Evolutionary conservation across 2,329 filamentous ascomycete genomes (phyloP).

Genomic region (Hypoxylon sp.): DNA sequence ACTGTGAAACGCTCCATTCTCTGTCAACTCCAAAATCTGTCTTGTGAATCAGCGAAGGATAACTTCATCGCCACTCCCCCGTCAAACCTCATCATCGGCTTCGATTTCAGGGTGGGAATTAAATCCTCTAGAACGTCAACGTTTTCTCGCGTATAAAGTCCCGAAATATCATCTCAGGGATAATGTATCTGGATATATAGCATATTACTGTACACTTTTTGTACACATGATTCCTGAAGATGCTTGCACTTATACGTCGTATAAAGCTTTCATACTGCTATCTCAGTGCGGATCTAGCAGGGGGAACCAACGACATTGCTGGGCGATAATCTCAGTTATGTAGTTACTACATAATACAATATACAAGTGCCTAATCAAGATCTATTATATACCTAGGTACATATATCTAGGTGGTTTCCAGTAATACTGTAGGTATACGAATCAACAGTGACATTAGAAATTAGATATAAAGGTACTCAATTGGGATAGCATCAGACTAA

Average conservation of each 20-base stretch:
- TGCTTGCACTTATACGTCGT: neutral
- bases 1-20: no score
- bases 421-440: neutral
- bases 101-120: neutral
- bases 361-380: no score
- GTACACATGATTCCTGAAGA: neutral
- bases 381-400: no score
- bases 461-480: no score
- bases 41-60: neutral
- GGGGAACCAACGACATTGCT: neutral
- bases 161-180: neutral
- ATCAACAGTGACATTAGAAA: no score
- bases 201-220: neutral
- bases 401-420: no score
- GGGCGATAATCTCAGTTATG: neutral
- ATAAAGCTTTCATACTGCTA: neutral
- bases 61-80: neutral
- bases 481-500: no score
- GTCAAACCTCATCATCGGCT: neutral
- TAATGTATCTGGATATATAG: neutral
- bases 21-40: neutral
- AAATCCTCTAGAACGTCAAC: neutral
- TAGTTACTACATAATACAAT: neutral
- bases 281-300: neutral
- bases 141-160: neutral